Evolutionary conservation across 805 yeast genomes (phyloP), one percentile per base, ranked within the genome.

Genomic region (Metschnikowia anglica): DNA sequence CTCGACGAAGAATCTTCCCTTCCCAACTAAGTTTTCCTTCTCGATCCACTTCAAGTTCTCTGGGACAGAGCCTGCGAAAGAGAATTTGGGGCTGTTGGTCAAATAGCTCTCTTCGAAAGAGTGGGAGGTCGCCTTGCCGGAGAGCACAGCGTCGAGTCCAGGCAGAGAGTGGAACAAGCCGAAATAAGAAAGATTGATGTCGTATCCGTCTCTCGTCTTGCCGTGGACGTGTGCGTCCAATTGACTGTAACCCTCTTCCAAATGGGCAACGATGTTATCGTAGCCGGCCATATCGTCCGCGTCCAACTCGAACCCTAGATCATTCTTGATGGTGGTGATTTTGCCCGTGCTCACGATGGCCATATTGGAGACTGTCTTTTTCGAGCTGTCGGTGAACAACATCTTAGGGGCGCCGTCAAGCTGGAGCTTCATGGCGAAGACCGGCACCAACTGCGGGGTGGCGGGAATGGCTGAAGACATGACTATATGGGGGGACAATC

Each of bases 1-100:
- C 47, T 74, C 76, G 52, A 81, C 69, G 36, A 74, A 55, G 53
- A 80, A 80, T 44, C 83, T 70, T 25, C 88, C 87, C 56, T 73
- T 77, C 16, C 84, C 87, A 17, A 79, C 37, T 43, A 79, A 65
- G 50, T 70, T 75, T 56, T 74, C 72, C 35, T 62, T 56, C 32
- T 63, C 49, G 13, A 73, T 72, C 88, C 88, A 81, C 49, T 66
- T 58, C 54, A 60, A 63, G 51, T 74, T 76, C 12, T 63, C 72
- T 29, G 63, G 70, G 28, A 70, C 68, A 17, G 56, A 61, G 11
- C 64, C 70, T 46, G 70, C 77, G 15, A 79, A 57, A 34, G 58
- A 53, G 49, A 78, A 63, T 11, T 54, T 57, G 17, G 83, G 82
- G 54, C 67, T 74, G 51, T 64, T 62, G 13, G 78, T 70, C 39